phyloP scores from a whole-genome alignment of 192 early-diverging fungal species.

The Mortierella antarctica region DNA sequence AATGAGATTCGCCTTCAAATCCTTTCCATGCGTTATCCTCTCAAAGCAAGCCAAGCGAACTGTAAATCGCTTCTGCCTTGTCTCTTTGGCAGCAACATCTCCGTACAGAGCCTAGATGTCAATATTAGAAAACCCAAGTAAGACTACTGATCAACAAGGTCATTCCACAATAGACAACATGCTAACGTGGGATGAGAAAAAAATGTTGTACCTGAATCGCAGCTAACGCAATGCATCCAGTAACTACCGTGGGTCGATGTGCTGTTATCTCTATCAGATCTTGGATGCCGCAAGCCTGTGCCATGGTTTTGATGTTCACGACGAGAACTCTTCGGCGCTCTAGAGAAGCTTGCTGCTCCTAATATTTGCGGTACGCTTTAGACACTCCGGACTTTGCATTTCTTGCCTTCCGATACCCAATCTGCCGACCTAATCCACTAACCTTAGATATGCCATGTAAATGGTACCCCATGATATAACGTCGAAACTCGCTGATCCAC shows the following conservation, averaged over 20 bases:
- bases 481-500: constrained; percentile 34
- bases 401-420: no score
- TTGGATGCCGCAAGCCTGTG: constrained; percentile 15
- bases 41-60: constrained; percentile 31
- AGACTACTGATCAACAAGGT: background rate
- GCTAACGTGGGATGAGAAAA: background rate
- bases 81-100: constrained; percentile 9
- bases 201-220: constrained; percentile 18
- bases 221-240: constrained; percentile 34
- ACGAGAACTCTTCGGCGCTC: constrained; percentile 14
- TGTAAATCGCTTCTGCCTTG: constrained; percentile 7
- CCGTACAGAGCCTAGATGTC: constrained; percentile 20
- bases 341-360: constrained; percentile 1
- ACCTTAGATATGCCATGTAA: constrained; percentile 14
- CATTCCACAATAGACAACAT: background rate
- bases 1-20: constrained; percentile 79
- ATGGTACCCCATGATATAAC: constrained; percentile 15
- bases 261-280: constrained; percentile 12
- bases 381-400: no score
- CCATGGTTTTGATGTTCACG: constrained; percentile 26
- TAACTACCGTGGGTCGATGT: constrained; percentile 14
- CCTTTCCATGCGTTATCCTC: constrained; percentile 55
- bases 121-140: no score
- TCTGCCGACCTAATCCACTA: background rate
- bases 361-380: background rate